phyloP scores from a whole-genome alignment of 805 yeast species.

The Dipodascus geniculatus region DNA sequence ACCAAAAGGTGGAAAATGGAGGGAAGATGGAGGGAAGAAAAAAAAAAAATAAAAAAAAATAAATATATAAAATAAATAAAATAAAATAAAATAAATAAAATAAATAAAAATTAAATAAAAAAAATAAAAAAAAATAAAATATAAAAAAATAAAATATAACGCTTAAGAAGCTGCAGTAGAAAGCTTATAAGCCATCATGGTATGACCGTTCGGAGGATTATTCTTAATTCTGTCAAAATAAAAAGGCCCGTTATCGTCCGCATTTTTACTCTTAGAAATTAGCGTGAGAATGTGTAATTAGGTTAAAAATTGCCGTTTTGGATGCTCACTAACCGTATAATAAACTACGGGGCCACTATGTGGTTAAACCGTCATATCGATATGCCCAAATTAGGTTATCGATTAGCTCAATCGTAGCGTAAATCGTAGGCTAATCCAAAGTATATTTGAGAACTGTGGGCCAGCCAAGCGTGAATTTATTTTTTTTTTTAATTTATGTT shows the following conservation, averaged over 20 bases:
- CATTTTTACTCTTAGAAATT: neutral
- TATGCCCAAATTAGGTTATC: neutral
- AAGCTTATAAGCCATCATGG: neutral
- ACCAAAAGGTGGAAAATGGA: neutral
- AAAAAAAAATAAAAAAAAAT: neutral
- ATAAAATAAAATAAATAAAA: too few relatives aligned
- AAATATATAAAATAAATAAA: neutral
- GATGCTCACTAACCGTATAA: neutral
- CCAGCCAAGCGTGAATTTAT: neutral
- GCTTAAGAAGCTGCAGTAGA: neutral
- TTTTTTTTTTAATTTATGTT: neutral
- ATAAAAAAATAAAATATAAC: too few relatives aligned
- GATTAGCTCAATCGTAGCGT: neutral
- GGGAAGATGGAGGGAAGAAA: neutral
- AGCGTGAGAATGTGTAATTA: neutral
- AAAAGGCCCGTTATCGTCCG: neutral
- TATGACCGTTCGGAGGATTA: neutral
- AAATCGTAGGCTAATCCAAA: neutral
- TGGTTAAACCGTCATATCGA: neutral
- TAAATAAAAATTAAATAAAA: too few relatives aligned
- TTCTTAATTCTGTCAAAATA: neutral
- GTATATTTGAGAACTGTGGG: neutral
- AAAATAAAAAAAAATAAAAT: too few relatives aligned
- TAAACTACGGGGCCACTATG: neutral
- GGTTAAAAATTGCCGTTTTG: neutral